phyloP scores from a whole-genome alignment of 1,284 basidiomycete species.

The Microbotryum violaceum region DNA sequence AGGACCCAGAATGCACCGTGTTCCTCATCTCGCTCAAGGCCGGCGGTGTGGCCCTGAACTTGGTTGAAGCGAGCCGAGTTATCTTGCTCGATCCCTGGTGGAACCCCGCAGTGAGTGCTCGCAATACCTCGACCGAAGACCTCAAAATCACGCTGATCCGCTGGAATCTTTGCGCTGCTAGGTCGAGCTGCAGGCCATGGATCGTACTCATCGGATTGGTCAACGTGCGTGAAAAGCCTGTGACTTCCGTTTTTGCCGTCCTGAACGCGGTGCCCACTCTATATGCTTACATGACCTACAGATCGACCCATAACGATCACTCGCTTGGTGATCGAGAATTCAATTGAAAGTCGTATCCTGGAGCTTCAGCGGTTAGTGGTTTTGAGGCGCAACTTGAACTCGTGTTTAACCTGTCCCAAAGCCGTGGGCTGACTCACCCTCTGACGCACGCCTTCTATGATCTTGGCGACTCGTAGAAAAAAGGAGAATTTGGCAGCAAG shows the following conservation, averaged over 20 bases:
- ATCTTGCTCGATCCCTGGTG: slow-evolving; percentile 44
- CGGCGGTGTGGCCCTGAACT: slow-evolving; percentile 67
- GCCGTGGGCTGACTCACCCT: too few relatives aligned
- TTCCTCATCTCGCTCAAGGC: slow-evolving; percentile 93
- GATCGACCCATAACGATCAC: slow-evolving; percentile 83
- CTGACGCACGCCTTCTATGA: slow-evolving; percentile 37
- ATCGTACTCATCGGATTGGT: slow-evolving; percentile 57
- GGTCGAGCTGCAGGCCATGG: slow-evolving; percentile 67
- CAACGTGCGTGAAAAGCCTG: slow-evolving; percentile 18
- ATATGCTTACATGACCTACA: slow-evolving; percentile 53
- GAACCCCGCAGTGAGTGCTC: slow-evolving; percentile 70
- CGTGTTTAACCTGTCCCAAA: too few relatives aligned
- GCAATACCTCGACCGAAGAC: slow-evolving; percentile 6
- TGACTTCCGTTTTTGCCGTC: background rate
- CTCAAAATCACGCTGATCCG: background rate
- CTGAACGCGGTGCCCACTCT: too few relatives aligned
- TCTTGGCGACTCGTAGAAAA: slow-evolving; percentile 83
- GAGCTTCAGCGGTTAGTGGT: too few relatives aligned
- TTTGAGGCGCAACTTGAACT: too few relatives aligned
- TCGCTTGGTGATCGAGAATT: slow-evolving; percentile 91
- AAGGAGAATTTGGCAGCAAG: slow-evolving; percentile 46
- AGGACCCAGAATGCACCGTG: slow-evolving; percentile 73
- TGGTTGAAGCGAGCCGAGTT: slow-evolving; percentile 77
- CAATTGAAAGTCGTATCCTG: slow-evolving; percentile 43
- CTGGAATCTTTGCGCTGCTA: slow-evolving; percentile 44